Base-by-base conservation (phyloP, 2,329 filamentous ascomycete species). In the Amauroascus verrucosus region DNA sequence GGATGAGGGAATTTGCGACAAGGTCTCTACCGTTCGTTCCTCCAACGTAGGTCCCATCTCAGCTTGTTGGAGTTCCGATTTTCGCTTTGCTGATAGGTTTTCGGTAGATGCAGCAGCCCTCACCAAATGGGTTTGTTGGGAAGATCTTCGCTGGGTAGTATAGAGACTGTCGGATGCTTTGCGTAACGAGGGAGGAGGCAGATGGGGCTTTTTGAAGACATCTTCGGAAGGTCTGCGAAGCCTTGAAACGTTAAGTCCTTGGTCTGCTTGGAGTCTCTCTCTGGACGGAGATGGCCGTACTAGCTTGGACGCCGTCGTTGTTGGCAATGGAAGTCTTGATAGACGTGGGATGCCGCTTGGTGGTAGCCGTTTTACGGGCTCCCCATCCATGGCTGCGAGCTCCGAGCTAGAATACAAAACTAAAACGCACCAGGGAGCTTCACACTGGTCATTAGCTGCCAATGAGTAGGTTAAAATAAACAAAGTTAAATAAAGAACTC, bases 21-120 rank as follows among this genome's bases (percentile, higher is more conserved):
- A 72, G 0, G 88, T 95, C 66, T 95, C 88, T 40, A 95, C 83
- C 0, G 90, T 94, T 54, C 91, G 77, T 61, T 96, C 90, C 0
- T 85, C 82, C 3, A 96, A 74, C 0, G 87, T 90, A 13, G 72
- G 72, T 11, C 74, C 64, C 3, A 70, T 62, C 59, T 47, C 44
- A 32, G 44, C 26, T 24, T 9, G 22, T 18, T 16, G 18, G 24
- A 33, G 13, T n/a, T 48, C 33, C 8, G 18, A 38, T 14, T 26
- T 35, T 32, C 35, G 20, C 24, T 35, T 48, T 3, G 16, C 7
- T 16, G 51, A 32, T 1, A 48, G 35, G 8, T 16, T 43, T n/a
- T 53, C 51, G 1, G 22, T 35, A 6, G 51, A 48, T 11, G 43
- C 51, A 11, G 43, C 44, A 14, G 44, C 11, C 20, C 35, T 41